Evolutionary conservation across 257 asterid species (phyloP).

Genomic region (Perilla frutescens): DNA sequence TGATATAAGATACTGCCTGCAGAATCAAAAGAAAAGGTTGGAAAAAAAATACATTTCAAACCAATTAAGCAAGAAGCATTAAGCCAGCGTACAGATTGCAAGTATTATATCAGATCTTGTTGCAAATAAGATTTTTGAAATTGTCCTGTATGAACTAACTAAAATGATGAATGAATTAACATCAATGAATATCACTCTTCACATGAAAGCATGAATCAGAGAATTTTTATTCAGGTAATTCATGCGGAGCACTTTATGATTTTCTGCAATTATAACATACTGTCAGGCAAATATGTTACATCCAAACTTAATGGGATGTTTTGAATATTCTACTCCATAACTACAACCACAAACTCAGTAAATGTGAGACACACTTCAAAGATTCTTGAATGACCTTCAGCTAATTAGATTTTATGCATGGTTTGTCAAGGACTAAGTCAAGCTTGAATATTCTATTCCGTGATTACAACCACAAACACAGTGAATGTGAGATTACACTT

Average conservation of each 20-base stretch:
- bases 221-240: constrained; percentile 13
- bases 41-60: neutral
- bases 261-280: constrained; percentile 9
- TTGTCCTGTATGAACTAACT: constrained; percentile 12
- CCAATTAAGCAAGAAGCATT: constrained; percentile 23
- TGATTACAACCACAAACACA: constrained; percentile 1
- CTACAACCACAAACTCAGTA: constrained; percentile 12
- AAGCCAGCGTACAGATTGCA: constrained; percentile 31
- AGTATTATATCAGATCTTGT: neutral
- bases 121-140: constrained; percentile 3
- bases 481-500: neutral
- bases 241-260: constrained; percentile 16
- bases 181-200: constrained; percentile 5
- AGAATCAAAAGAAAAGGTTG: constrained; percentile 8
- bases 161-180: constrained; percentile 14
- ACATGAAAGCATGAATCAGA: constrained; percentile 4
- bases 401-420: too few relatives aligned
- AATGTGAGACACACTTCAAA: neutral
- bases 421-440: too few relatives aligned
- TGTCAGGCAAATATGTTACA: neutral
- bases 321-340: neutral
- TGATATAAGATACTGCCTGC: constrained; percentile 94
- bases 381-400: neutral
- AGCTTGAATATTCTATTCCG: neutral
- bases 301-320: neutral